Evolutionary conservation across 306 rosid genomes (phyloP).

Genomic region (Fragaria iinumae): DNA sequence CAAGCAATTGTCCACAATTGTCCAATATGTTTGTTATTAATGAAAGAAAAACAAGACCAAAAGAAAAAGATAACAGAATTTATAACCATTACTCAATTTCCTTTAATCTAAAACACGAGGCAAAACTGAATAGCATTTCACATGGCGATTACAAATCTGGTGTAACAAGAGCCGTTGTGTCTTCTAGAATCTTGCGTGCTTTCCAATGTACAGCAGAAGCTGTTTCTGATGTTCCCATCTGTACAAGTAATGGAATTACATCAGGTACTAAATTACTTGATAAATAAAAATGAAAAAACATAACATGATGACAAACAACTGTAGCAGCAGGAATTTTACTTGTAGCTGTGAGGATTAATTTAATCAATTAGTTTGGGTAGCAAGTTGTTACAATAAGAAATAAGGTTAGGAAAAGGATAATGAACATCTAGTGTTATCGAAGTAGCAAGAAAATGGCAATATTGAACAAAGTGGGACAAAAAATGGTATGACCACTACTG

Average conservation of each 20-base stretch:
- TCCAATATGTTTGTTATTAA: background rate
- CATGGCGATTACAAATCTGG: constrained; percentile 31
- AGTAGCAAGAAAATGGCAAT: background rate
- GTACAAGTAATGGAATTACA: constrained; percentile 30
- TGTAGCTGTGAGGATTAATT: background rate
- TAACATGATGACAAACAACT: background rate
- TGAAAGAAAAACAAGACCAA: background rate
- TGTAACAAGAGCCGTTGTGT: constrained; percentile 44
- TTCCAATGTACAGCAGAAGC: constrained; percentile 70
- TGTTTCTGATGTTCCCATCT: constrained; percentile 84
- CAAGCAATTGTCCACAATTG: background rate
- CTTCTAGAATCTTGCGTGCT: constrained; percentile 65
- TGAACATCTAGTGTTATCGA: background rate
- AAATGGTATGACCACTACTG: background rate
- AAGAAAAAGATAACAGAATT: background rate
- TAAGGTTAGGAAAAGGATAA: background rate
- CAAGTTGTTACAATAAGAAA: background rate
- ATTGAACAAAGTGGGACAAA: background rate
- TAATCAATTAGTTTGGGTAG: background rate
- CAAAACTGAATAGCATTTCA: constrained; percentile 45
- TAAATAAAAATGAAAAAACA: background rate
- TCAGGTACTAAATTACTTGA: background rate
- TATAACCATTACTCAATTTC: background rate
- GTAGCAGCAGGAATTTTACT: background rate
- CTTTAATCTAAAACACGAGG: constrained; percentile 5